Evolutionary conservation across 371 early-diverging fungal species (phyloP), one percentile per base, ranked within the genome.

Genomic region (Smittium mucronatum): DNA sequence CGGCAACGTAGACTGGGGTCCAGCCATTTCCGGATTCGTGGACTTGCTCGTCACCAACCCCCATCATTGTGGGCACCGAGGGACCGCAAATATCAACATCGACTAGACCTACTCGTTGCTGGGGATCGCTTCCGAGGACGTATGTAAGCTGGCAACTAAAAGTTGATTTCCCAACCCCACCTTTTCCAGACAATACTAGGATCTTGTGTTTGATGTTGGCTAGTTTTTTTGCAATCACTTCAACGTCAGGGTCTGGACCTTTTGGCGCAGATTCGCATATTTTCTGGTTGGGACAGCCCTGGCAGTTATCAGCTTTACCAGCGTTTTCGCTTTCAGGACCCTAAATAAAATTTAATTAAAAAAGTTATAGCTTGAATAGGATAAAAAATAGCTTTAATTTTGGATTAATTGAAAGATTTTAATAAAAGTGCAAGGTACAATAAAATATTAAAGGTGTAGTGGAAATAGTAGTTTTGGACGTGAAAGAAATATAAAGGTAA

Each of bases 31-130:
- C 78, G 30, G 87, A 86, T 67, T 87, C 86, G 75, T 94, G 96
- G 30, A 96, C 84, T 71, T 89, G 89, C 72, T 95, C 94, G 58
- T 87, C 87, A 59, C 88, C 92, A 34, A 91, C 76, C 0, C 95
- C 96, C 84, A 95, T 88, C 74, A 95, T 93, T 34, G 84, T 87
- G 1, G 95, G 94, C n/a, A 95, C 83, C n/a, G 97, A 96, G 0
- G 99, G 99, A 0, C 99, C 99, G 77, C 94, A 94, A 25, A 99
- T 86, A 80, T 99, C 99, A 69, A 99, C 86, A 76, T 99, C 99
- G 75, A 99, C 84, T n/a, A 99, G 85, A 5, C 99, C 95, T 0
- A 97, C 93, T 36, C 85, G 80, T 8, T 71, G 75, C 34, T 83
- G 82, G 33, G 84, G 84, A 47, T 88, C 86, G 26, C 76, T 73